phyloP scores from a whole-genome alignment of 129 eudicot genomes.

The Arctium lappa region DNA sequence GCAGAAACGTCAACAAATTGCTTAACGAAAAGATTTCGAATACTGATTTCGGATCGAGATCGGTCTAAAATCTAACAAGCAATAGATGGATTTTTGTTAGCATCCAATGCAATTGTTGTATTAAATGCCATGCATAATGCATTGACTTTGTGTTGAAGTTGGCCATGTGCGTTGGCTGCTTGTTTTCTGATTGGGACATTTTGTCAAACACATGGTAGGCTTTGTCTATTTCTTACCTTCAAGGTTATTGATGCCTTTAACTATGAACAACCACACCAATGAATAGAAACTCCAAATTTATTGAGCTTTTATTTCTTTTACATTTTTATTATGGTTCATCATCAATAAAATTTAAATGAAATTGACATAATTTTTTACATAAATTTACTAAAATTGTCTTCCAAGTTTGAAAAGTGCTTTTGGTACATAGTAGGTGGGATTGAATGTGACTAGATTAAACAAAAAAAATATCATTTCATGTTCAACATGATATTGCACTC shows the following conservation, averaged over 20 bases:
- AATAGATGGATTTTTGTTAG: not conserved
- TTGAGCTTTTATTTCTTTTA: not conserved
- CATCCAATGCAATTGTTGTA: not conserved
- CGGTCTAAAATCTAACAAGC: not conserved
- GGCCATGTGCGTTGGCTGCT: constrained; percentile 11
- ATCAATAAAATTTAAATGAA: not conserved
- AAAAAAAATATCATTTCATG: not conserved
- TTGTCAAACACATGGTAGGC: not conserved
- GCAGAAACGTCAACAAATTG: not conserved
- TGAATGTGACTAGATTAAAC: not conserved
- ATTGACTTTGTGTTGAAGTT: constrained; percentile 4
- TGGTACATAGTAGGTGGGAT: not conserved
- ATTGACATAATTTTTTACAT: not conserved
- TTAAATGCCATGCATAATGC: not conserved
- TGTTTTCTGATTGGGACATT: constrained; percentile 7
- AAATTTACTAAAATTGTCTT: not conserved
- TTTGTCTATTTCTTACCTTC: not conserved
- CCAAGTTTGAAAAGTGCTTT: not conserved
- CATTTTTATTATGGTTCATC: too few relatives aligned
- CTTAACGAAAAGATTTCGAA: not conserved
- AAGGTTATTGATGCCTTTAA: not conserved
- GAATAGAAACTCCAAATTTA: not conserved
- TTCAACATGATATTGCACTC: not conserved
- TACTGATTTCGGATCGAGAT: not conserved
- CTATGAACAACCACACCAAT: not conserved